Percentiles rank a stretch among this genome's conserved stretches.
These are phyloP conservation scores for Pleurotus salmoneostramineus DNA, from an alignment of 768 basidiomycete species.

Conservation along the genomic window DNA sequence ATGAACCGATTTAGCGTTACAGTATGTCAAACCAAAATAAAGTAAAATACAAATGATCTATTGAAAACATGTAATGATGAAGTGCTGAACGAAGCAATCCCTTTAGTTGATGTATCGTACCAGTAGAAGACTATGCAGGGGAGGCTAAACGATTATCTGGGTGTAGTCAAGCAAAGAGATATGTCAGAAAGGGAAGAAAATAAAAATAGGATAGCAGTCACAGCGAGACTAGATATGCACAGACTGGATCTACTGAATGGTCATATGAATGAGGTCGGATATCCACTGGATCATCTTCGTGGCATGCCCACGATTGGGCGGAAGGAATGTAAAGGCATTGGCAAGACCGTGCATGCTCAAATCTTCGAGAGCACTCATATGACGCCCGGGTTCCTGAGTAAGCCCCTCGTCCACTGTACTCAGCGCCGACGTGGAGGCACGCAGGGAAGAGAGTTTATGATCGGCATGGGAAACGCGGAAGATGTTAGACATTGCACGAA, in stretches of 20 bases:
- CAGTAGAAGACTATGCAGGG: background rate
- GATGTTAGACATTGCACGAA: conserved; percentile 69
- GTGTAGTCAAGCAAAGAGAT: background rate
- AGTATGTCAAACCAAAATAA: background rate
- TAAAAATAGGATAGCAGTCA: background rate
- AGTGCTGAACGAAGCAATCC: background rate
- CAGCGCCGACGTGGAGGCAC: conserved; percentile 62
- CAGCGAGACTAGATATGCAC: background rate
- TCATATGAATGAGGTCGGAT: conserved; percentile 52
- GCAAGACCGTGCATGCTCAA: conserved; percentile 71
- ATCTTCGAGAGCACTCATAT: conserved; percentile 63
- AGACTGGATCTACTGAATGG: conserved; percentile 36
- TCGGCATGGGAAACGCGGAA: conserved; percentile 70
- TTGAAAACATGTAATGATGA: background rate
- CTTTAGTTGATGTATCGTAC: background rate
- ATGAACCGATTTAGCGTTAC: background rate
- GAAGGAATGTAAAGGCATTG: conserved; percentile 69
- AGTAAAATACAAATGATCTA: background rate
- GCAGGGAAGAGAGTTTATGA: conserved; percentile 31
- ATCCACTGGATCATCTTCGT: conserved; percentile 75
- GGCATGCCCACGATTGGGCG: conserved; percentile 47
- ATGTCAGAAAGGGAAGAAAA: background rate
- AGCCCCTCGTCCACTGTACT: conserved; percentile 56
- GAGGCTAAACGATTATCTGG: background rate
- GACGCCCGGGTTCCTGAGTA: conserved; percentile 43